These are phyloP conservation scores for Ballota nigra DNA, from an alignment of 257 asterid species.

Conservation along the genomic window DNA sequence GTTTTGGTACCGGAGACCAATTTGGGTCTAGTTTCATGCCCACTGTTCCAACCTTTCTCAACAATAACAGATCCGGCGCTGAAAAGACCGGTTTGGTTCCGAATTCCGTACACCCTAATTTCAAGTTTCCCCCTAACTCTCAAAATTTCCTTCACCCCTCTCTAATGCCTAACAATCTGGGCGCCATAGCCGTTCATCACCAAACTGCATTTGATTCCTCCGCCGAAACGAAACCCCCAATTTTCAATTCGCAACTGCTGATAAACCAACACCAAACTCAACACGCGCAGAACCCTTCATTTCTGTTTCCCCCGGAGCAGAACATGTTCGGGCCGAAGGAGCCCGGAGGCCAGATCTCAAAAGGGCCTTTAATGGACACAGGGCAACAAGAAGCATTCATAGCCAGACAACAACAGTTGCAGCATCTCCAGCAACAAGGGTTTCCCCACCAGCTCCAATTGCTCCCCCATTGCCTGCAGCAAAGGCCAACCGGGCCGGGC, in stretches of 20 bases:
- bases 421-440: constrained; percentile 39
- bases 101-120: constrained; percentile 24
- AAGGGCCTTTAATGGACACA: constrained; percentile 44
- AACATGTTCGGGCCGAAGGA: constrained; percentile 49
- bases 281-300: constrained; percentile 53
- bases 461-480: constrained; percentile 57
- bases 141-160: constrained; percentile 33
- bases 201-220: constrained; percentile 46
- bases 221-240: constrained; percentile 53
- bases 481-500: constrained; percentile 41
- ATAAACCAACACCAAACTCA: constrained; percentile 68
- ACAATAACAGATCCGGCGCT: constrained; percentile 29
- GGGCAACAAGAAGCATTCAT: constrained; percentile 46
- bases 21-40: constrained; percentile 40
- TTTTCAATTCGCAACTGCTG: constrained; percentile 55
- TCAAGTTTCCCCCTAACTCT: constrained; percentile 30
- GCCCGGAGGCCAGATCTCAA: constrained; percentile 42
- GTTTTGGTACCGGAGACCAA: constrained; percentile 50
- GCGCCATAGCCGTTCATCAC: constrained; percentile 32
- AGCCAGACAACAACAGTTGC: constrained; percentile 32
- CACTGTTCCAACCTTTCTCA: constrained; percentile 36
- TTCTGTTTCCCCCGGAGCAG: constrained; percentile 68
- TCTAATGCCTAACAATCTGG: constrained; percentile 37
- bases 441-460: constrained; percentile 48
- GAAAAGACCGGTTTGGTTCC: constrained; percentile 43